A percentile compares a stretch with the other conserved stretches of the same genome.
Conservation (phyloP, 108 stramenopile genomes). For the Nannochloropsis gaditana region DNA sequence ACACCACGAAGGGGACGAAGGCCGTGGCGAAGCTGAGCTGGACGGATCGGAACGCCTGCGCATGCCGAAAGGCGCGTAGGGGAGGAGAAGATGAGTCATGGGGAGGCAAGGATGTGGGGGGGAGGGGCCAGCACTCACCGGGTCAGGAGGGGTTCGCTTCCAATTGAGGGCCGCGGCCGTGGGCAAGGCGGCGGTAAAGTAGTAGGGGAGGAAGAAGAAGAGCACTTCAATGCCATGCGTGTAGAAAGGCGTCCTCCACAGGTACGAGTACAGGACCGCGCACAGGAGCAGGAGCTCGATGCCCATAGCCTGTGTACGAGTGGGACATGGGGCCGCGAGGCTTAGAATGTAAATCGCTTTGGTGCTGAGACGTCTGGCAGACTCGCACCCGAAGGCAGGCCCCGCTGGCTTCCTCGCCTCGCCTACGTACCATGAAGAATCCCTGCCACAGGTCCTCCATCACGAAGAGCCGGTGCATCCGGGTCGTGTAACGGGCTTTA, state of each 20-base stretch:
- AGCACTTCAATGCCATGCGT: not conserved
- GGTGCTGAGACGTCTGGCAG: too few species aligned
- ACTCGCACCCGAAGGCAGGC: too few species aligned
- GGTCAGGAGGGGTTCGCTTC: not conserved
- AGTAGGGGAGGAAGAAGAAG: not conserved
- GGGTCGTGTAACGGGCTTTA: not conserved
- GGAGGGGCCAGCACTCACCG: not conserved
- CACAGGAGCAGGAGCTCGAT: not conserved
- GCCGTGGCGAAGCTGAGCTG: not conserved
- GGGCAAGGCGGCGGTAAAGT: not conserved
- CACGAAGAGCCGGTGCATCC: not conserved
- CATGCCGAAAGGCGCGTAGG: not conserved
- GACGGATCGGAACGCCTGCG: not conserved
- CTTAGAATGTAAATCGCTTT: too few species aligned
- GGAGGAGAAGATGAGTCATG: not conserved
- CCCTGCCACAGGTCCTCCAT: slow-evolving; percentile 12
- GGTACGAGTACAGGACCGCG: not conserved
- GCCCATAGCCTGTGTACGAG: not conserved
- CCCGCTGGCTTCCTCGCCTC: too few species aligned
- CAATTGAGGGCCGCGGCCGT: not conserved
- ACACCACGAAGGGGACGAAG: not conserved
- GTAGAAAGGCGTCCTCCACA: slow-evolving; percentile 19
- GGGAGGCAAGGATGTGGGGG: not conserved
- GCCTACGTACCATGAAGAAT: not conserved
- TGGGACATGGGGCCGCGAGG: not conserved